Percentiles rank a stretch among this genome's conserved stretches.
These are phyloP conservation scores for Leptographium galeiforme DNA, from an alignment of 2,329 filamentous ascomycete genomes.

Conservation along the genomic window DNA sequence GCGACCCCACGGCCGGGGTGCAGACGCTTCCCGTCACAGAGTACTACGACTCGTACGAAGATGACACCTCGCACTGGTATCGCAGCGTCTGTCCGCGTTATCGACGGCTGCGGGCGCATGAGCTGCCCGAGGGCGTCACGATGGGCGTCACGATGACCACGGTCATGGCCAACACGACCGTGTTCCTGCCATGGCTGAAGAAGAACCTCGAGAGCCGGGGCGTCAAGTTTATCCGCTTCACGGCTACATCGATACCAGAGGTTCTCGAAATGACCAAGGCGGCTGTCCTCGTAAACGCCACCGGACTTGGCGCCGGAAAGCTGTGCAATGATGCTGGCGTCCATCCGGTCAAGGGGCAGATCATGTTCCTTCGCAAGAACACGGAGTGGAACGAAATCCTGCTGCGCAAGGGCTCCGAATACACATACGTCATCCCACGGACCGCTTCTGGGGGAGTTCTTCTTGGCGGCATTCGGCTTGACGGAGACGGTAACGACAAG, in stretches of 20 bases:
- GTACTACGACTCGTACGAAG: slow-evolving; percentile 1
- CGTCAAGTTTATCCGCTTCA: background rate
- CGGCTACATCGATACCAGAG: background rate
- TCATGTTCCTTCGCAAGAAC: background rate
- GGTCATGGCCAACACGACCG: background rate
- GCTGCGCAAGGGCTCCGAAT: slow-evolving; percentile 2
- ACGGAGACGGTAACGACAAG: background rate
- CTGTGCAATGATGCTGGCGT: slow-evolving; percentile 1
- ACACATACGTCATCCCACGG: slow-evolving; percentile 3
- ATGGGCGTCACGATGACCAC: slow-evolving; percentile 1
- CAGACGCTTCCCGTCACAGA: background rate
- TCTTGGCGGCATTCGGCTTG: background rate
- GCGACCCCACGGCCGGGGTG: background rate
- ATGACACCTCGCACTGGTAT: background rate
- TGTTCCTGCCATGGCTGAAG: slow-evolving; percentile 1
- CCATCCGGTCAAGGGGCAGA: background rate
- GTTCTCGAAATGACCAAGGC: background rate
- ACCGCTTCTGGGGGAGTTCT: background rate
- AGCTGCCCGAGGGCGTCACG: slow-evolving; percentile 1
- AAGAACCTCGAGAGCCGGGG: background rate
- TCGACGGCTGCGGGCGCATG: background rate
- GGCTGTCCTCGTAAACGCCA: slow-evolving; percentile 2
- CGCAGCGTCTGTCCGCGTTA: background rate
- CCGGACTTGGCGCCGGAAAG: slow-evolving; percentile 1
- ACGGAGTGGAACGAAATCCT: slow-evolving; percentile 1